These are phyloP conservation scores for Claviceps maximensis DNA, from an alignment of 2,329 filamentous ascomycete genomes.

Conservation along the genomic window DNA sequence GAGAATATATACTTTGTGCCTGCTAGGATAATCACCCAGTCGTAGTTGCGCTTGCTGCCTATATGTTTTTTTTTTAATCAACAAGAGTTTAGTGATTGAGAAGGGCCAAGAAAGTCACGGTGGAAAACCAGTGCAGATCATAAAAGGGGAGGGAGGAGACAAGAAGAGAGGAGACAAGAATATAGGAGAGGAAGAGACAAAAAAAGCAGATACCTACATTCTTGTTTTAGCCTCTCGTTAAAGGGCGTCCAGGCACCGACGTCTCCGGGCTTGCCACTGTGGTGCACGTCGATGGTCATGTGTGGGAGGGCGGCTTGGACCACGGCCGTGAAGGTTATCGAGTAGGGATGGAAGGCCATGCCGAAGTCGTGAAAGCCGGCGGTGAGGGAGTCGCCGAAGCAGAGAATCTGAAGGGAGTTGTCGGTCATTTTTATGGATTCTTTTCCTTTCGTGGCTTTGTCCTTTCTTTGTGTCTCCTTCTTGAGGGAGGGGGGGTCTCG, in stretches of 20 bases:
- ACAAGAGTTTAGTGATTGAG: too few species aligned
- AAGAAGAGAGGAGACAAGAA: too few species aligned
- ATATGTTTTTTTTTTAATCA: too few species aligned
- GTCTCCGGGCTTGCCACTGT: constrained; percentile 40
- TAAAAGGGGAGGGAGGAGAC: background rate
- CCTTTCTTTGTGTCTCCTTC: too few species aligned
- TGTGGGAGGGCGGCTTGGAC: constrained; percentile 32
- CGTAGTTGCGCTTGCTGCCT: constrained; percentile 23
- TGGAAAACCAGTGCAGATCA: too few species aligned
- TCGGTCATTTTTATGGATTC: background rate
- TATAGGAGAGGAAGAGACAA: too few species aligned
- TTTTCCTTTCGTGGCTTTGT: too few species aligned
- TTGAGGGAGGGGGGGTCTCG: too few species aligned
- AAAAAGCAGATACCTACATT: constrained; percentile 16
- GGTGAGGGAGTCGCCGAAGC: constrained; percentile 53
- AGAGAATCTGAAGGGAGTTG: constrained; percentile 38
- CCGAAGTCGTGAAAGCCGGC: constrained; percentile 36
- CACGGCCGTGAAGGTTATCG: constrained; percentile 29
- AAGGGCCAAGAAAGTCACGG: too few species aligned
- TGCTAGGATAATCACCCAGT: constrained; percentile 51
- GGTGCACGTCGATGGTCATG: constrained; percentile 29
- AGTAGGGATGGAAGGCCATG: constrained; percentile 38
- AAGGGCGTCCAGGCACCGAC: constrained; percentile 25
- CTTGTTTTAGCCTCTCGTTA: constrained; percentile 17
- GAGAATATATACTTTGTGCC: constrained; percentile 42